Conservation (phyloP, 371 early-diverging fungal species). For the Circinella minor region DNA sequence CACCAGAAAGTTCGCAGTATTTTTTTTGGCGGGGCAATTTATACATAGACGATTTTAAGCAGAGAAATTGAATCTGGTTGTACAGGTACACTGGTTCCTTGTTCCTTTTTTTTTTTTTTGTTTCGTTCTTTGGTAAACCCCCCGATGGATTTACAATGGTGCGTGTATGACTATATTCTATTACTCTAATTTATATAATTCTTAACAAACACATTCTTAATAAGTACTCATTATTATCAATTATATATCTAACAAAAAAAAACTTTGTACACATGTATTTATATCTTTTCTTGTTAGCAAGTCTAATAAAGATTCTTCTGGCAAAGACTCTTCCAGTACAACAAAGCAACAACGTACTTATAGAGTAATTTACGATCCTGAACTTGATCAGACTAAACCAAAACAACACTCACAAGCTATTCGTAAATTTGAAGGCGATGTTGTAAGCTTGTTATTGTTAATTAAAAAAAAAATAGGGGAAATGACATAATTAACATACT, state of each 20-base stretch:
- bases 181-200: neutral
- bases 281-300: neutral
- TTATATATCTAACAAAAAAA: too few species aligned
- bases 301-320: slow-evolving; percentile 1
- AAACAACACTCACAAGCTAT: slow-evolving; percentile 32
- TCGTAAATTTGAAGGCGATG: slow-evolving; percentile 38
- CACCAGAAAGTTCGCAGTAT: too few species aligned
- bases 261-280: neutral
- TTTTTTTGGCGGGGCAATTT: too few species aligned
- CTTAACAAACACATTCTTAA: neutral
- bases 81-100: neutral
- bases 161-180: neutral
- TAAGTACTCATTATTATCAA: neutral
- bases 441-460: slow-evolving; percentile 15
- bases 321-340: slow-evolving; percentile 6
- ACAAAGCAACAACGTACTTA: slow-evolving; percentile 42
- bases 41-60: too few species aligned
- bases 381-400: slow-evolving; percentile 38
- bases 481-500: neutral
- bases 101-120: neutral
- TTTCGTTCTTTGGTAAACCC: neutral
- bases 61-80: too few species aligned
- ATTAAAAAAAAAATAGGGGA: neutral
- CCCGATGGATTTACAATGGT: slow-evolving; percentile 16
- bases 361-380: slow-evolving; percentile 50